Evolutionary conservation across 805 yeast species (phyloP).

Genomic region (Isabelozyma gotoi): DNA sequence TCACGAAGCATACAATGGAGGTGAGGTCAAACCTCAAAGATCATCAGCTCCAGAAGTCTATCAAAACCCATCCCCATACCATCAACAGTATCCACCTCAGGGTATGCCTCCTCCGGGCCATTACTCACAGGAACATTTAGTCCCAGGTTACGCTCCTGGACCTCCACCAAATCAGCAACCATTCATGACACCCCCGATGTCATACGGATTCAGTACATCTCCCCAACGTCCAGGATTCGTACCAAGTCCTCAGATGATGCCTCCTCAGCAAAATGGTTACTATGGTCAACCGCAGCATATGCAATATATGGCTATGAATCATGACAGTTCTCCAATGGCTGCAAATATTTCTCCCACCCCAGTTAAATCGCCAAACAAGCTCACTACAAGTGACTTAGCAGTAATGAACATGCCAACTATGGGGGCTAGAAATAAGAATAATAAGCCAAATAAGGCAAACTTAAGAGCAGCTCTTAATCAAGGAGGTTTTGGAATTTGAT

Average conservation of each 20-base stretch:
- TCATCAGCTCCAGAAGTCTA: constrained; percentile 13
- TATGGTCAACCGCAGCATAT: constrained; percentile 1
- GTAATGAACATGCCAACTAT: constrained; percentile 49
- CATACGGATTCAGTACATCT: constrained; percentile 5
- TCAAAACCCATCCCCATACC: constrained; percentile 15
- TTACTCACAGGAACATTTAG: constrained; percentile 1
- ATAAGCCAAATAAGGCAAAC: constrained; percentile 50
- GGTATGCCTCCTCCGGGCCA: constrained; percentile 5
- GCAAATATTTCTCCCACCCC: constrained; percentile 6
- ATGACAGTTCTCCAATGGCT: neutral
- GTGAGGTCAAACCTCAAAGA: constrained; percentile 9
- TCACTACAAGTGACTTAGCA: constrained; percentile 41
- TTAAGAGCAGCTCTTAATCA: constrained; percentile 64
- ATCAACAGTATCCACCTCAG: constrained; percentile 17
- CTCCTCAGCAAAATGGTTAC: constrained; percentile 1
- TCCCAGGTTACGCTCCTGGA: constrained; percentile 1
- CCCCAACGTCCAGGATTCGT: constrained; percentile 13
- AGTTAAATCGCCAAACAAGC: constrained; percentile 10
- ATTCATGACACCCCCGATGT: neutral
- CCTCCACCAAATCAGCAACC: constrained; percentile 3
- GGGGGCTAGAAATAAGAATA: constrained; percentile 34
- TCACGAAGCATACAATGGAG: neutral
- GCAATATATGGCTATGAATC: constrained; percentile 1
- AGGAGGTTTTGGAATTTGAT: constrained; percentile 68
- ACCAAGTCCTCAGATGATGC: neutral